Evolutionary conservation across 1,284 basidiomycete genomes (phyloP).

Genomic region (Gymnopus androsaceus): DNA sequence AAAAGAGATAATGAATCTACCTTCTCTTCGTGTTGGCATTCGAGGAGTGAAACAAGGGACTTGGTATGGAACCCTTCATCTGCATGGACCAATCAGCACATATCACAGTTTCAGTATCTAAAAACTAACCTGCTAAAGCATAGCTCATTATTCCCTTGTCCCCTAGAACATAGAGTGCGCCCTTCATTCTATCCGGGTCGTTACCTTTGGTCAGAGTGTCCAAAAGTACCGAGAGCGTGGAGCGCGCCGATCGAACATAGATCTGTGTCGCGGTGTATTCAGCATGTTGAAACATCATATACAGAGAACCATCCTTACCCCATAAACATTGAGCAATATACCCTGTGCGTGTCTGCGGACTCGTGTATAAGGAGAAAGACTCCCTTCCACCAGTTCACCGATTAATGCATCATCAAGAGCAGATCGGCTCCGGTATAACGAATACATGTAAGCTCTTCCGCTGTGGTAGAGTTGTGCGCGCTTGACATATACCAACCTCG

Average conservation of each 20-base stretch:
- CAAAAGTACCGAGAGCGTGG: conserved; percentile 74
- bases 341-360: conserved; percentile 79
- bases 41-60: conserved; percentile 74
- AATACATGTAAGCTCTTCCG: conserved; percentile 74
- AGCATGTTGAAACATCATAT: conserved; percentile 13
- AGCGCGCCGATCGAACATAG: conserved; percentile 81
- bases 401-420: conserved; percentile 82
- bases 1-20: conserved; percentile 35
- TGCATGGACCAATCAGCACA: conserved; percentile 23
- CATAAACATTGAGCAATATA: conserved; percentile 67
- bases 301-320: conserved; percentile 44
- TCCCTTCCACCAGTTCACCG: conserved; percentile 78
- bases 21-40: conserved; percentile 93
- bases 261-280: conserved; percentile 44
- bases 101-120: not conserved
- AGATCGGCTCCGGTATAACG: conserved; percentile 80
- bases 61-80: conserved; percentile 71
- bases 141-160: conserved; percentile 69
- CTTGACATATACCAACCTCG: conserved; percentile 76
- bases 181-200: conserved; percentile 94
- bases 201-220: conserved; percentile 73
- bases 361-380: conserved; percentile 83
- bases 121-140: conserved; percentile 10
- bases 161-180: conserved; percentile 86
- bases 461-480: conserved; percentile 79